These are phyloP conservation scores for Talaromyces sp. DNA, from an alignment of 2,329 filamentous ascomycete genomes.

Conservation along the genomic window DNA sequence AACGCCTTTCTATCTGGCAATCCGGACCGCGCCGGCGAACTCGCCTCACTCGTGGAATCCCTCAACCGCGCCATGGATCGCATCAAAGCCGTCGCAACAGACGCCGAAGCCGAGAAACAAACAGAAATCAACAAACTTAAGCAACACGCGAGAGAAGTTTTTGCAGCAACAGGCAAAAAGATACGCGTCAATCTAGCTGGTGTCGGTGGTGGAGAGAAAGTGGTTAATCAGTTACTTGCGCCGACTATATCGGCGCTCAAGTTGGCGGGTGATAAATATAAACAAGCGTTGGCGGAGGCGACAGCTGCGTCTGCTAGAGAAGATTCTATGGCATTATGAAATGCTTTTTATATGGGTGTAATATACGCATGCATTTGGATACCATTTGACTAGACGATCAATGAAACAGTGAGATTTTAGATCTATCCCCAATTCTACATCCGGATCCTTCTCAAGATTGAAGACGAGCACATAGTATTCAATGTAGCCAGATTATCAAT, in stretches of 20 bases:
- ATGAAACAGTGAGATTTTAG: neutral
- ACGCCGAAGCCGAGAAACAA: conserved; percentile 72
- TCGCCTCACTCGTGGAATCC: conserved; percentile 78
- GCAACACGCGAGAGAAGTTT: conserved; percentile 66
- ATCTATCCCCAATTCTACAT: neutral
- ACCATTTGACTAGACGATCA: neutral
- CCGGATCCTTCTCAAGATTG: neutral
- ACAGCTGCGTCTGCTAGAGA: conserved; percentile 32
- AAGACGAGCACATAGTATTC: neutral
- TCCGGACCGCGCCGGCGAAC: conserved; percentile 71
- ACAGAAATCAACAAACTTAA: conserved; percentile 64
- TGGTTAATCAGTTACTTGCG: conserved; percentile 71
- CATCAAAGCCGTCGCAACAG: conserved; percentile 73
- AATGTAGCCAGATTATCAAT: neutral
- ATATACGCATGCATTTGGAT: neutral
- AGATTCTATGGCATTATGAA: conserved; percentile 9
- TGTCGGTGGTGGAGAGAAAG: conserved; percentile 70
- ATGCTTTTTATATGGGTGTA: neutral
- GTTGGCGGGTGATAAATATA: conserved; percentile 68
- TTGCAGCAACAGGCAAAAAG: conserved; percentile 70
- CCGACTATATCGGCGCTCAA: conserved; percentile 69
- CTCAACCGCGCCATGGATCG: conserved; percentile 72
- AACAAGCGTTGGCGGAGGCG: conserved; percentile 64
- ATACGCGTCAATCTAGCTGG: conserved; percentile 62
- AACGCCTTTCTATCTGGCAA: conserved; percentile 85